Evolutionary conservation across 2,329 filamentous ascomycete genomes (phyloP).

Genomic region (Fusarium decemcellulare): DNA sequence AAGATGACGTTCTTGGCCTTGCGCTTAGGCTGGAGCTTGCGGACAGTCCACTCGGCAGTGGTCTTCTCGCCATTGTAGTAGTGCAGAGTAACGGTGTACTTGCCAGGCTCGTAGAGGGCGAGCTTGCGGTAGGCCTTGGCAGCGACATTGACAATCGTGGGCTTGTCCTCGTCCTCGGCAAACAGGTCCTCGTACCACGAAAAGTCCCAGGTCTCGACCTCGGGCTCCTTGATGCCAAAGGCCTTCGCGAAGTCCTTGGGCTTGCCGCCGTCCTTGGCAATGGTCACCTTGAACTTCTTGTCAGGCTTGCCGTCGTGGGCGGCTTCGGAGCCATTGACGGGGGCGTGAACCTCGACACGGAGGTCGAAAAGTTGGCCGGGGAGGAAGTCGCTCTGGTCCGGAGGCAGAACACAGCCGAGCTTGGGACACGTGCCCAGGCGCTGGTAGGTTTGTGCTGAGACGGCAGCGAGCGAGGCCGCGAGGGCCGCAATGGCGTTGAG

Average conservation of each 20-base stretch:
- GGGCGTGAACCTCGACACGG: slow-evolving; percentile 85
- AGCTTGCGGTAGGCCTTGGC: slow-evolving; percentile 84
- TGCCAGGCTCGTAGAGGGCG: slow-evolving; percentile 82
- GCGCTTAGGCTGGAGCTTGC: slow-evolving; percentile 76
- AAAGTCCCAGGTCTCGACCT: slow-evolving; percentile 86
- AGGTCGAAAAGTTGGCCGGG: slow-evolving; percentile 89
- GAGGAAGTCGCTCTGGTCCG: slow-evolving; percentile 82
- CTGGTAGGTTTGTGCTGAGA: slow-evolving; percentile 71
- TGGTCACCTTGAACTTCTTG: slow-evolving; percentile 81
- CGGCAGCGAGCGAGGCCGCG: slow-evolving; percentile 54
- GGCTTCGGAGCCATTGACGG: slow-evolving; percentile 86
- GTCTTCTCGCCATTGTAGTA: slow-evolving; percentile 83
- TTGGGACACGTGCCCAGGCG: slow-evolving; percentile 71
- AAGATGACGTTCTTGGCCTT: slow-evolving; percentile 89
- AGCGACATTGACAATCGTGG: slow-evolving; percentile 84
- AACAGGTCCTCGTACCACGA: slow-evolving; percentile 90
- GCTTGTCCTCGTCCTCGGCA: slow-evolving; percentile 77
- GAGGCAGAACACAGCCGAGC: slow-evolving; percentile 72
- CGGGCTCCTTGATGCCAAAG: slow-evolving; percentile 79
- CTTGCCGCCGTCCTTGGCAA: slow-evolving; percentile 73
- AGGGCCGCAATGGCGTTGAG: slow-evolving; percentile 53
- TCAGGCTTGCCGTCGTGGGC: slow-evolving; percentile 78
- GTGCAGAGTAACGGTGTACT: slow-evolving; percentile 81
- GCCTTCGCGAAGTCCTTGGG: slow-evolving; percentile 72
- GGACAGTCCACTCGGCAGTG: slow-evolving; percentile 82